Base-by-base conservation (phyloP, 192 early-diverging fungal species). In the Rhizophagus prolifer region DNA sequence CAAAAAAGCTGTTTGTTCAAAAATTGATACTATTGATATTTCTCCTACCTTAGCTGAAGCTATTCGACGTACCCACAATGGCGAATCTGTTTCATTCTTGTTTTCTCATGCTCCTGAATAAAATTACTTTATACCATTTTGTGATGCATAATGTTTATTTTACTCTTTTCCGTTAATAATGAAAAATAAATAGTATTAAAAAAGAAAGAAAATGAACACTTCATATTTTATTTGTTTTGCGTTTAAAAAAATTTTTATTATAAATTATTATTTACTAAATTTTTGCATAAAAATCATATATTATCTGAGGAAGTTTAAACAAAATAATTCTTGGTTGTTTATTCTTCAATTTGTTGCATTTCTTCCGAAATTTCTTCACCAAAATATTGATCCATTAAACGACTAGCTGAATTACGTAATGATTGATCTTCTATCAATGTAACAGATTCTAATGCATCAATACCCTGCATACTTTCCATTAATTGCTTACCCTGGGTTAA, bases 21-120 rank as follows among this genome's bases (percentile, higher is more conserved):
- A 94, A 82, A 79, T 94, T 62, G 92, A 93, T 67, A 92, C 91
- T 59, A 94, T 94, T 67, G 92, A 94, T 82, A 90, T 94, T 59
- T 91, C 92, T 19, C 85, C 89, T n/a, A 91, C 91, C 9, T 79
- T 94, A 54, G 91, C 91, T 38, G 93, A 94, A 82, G 97, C 96
- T 36, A 96, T 97, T 74, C 88, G 97, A 28, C 90, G 97, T 69
- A 96, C 94, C 31, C 96, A 97, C 85, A 94, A 97, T 81, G 97
- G 97, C 61, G 97, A 99, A 84, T 92, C 90, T 67, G 92, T 99
- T 60, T 90, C 89, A 19, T 92, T 91, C 82, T 86, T 99, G 54
- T 97, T 96, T 80, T 80, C 79, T 68, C 74, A 84, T 44, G 81
- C 83, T 41, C 74, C 74, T 16, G 74, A 75, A 64, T 75, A 44